Base-by-base conservation (phyloP, 2,329 filamentous ascomycete species). In the Grosmannia clavigera region DNA sequence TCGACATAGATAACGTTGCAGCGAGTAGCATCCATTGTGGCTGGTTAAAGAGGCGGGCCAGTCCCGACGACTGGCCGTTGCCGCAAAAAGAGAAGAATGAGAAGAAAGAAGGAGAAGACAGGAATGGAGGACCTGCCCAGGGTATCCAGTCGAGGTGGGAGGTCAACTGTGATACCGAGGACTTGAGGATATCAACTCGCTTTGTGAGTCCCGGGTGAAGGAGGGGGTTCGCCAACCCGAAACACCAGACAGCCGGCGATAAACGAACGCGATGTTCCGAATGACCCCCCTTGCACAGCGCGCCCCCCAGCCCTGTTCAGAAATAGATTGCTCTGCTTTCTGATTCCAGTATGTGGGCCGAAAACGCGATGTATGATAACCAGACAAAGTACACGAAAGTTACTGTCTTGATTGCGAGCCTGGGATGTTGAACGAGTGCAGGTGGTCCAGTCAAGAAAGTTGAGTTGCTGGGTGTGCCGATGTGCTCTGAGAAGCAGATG, bases 1-100 rank as follows among this genome's bases (percentile, higher is more conserved):
- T 83, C 79, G 66, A 84, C 80, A 65, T 83, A 84, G 63, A 84
- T 79, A 65, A 84, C 76, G 69, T 83, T 79, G 69, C 80, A 83
- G 61, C 74, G 73, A 67, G 78, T 75, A 68, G 74, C 75, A 70
- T 83, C 81, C 81, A 84, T 84, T 69, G 72, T 77, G 74, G 74
- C 72, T 73, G 58, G 7, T 52, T 75, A 72, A 69, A 74, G 74
- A 76, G 78, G 79, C 57, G 58, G 79, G 76, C 80, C 79, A 82
- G 80, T 80, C 81, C 78, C 72, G 19, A 70, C 75, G 80, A 82
- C 80, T 75, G 80, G 78, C 78, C 78, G 78, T 75, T 74, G 73
- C 78, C 78, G 74, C 75, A 27, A 46, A 46, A 33, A 14, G 22
- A 51, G 40, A 40, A 14, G n/a, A n/a, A 9, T 50, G 19, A 54